Conservation (phyloP, 2,329 filamentous ascomycete genomes). For the Fusarium fujikuroi region DNA sequence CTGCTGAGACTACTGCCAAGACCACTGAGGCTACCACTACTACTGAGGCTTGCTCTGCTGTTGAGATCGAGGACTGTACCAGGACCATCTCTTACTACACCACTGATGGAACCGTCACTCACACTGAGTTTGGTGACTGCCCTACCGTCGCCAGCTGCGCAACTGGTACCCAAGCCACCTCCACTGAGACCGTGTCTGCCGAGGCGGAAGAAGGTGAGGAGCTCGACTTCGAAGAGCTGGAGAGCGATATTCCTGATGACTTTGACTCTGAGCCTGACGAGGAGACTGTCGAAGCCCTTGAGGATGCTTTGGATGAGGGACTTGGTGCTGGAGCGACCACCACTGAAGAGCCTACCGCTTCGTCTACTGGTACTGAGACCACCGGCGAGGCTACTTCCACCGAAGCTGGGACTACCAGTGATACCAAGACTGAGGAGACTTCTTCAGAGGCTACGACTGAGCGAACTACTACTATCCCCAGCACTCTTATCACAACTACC, state of each 20-base stretch:
- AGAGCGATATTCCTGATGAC: neutral
- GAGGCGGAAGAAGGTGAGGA: neutral
- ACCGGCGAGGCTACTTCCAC: neutral
- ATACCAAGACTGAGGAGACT: neutral
- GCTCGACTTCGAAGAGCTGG: slow-evolving; percentile 1
- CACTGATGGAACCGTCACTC: neutral
- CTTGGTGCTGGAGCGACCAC: neutral
- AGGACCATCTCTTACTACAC: slow-evolving; percentile 15
- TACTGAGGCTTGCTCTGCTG: slow-evolving; percentile 3
- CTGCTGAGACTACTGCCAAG: neutral
- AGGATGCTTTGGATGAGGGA: neutral
- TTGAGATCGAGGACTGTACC: slow-evolving; percentile 12
- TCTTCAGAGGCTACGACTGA: neutral
- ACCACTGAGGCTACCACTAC: slow-evolving; percentile 9
- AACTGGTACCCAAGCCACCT: slow-evolving; percentile 8
- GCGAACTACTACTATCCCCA: neutral
- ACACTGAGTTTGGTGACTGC: slow-evolving; percentile 11
- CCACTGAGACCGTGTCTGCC: neutral
- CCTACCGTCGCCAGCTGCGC: slow-evolving; percentile 16
- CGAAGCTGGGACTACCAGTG: neutral
- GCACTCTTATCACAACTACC: slow-evolving; percentile 11
- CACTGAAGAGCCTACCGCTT: neutral
- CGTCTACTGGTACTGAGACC: neutral
- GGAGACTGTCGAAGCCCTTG: neutral
- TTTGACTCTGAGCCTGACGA: neutral